Evolutionary conservation across 257 asterid species (phyloP), one percentile per base, ranked within the genome.

Genomic region (Solanum bukasovii): DNA sequence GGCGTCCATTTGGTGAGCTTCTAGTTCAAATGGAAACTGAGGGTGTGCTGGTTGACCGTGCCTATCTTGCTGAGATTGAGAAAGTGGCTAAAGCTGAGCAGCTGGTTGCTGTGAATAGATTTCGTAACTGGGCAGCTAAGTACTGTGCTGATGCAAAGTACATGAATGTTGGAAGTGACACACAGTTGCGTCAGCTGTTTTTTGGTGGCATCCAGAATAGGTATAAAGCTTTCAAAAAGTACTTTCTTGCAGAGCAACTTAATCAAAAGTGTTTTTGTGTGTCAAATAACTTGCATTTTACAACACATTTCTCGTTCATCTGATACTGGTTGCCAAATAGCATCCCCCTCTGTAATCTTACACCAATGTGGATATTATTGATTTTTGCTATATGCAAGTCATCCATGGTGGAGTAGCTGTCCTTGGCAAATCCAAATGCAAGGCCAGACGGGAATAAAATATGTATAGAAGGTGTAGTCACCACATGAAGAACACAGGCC

Each of bases 131-230:
- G 99, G 99, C 99, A 13, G 92, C 99, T 4, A 93, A 93, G 90
- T 89, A 94, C 91, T 95, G 98, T 90, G 93, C 97, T 78, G 98
- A 95, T 89, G 98, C 99, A 3, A 88, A 91, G 88, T 84, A 89
- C 94, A 96, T 97, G 98, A 97, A 97, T 88, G 96, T 97, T 85
- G 98, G 99, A 86, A 97, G 99, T 91, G 99, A 97, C 91, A 7
- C 95, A 79, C 99, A 97, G 92, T 89, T 97, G 92, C 95, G 99
- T 25, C 97, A 95, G 87, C 91, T 97, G 46, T 95, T 97, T 90
- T 97, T 96, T 87, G 99, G 99, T 83, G 99, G 99, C 91, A 89
- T 90, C 85, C 94, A 91, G 91, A 97, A 97, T 93, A 94, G 95
- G 99, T 96, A 90, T 14, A 88, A 7, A 87, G 35, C 65, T 83